A percentile compares a stretch with the other conserved stretches of the same genome.
These are phyloP conservation scores for Wallacemonas rigidus DNA, from an alignment of 208 protist genomes.

Conservation along the genomic window DNA sequence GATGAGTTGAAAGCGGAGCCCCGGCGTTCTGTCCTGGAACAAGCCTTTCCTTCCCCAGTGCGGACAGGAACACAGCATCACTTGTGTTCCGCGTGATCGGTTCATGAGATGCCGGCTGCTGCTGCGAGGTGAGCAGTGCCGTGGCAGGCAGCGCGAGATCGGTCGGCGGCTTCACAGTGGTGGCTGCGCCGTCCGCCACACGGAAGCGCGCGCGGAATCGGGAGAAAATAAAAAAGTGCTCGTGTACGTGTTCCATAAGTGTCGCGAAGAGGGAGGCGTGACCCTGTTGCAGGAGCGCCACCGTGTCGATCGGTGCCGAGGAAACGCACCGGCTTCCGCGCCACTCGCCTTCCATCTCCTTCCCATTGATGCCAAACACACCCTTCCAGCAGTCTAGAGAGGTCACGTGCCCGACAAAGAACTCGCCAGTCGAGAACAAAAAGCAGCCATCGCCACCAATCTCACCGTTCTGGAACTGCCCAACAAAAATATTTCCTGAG, in stretches of 20 bases:
- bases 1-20: background rate
- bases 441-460: conserved; percentile 65
- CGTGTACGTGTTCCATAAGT: conserved; percentile 40
- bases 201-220: background rate
- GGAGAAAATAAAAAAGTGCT: conserved; percentile 23
- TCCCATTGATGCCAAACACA: conserved; percentile 29
- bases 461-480: conserved; percentile 45
- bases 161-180: background rate
- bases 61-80: background rate
- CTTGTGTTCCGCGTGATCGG: background rate
- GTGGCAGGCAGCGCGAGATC: conserved; percentile 1
- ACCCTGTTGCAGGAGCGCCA: conserved; percentile 33
- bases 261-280: conserved; percentile 45
- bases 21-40: no score
- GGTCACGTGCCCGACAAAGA: conserved; percentile 54
- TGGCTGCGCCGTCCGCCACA: background rate
- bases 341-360: conserved; percentile 46
- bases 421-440: conserved; percentile 54
- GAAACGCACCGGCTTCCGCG: conserved; percentile 31
- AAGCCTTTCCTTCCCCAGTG: no score
- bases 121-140: conserved; percentile 9
- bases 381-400: conserved; percentile 44
- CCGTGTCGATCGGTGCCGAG: conserved; percentile 21
- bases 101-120: conserved; percentile 11
- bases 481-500: conserved; percentile 67